Conservation (phyloP, 768 basidiomycete species). For the Coprinopsis cinerea region DNA sequence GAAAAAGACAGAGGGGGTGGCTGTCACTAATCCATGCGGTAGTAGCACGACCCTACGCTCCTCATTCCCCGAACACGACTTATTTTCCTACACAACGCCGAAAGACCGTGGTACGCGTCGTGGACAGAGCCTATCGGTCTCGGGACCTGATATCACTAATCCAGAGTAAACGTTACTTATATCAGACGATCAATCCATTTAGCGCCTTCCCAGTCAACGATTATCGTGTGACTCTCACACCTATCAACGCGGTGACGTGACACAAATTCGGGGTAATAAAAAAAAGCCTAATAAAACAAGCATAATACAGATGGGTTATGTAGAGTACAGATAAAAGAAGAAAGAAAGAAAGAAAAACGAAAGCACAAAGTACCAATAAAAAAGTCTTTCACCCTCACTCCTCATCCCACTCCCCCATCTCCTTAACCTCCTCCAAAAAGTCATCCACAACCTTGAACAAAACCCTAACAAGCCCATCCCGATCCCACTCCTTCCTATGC, state of each 20-base stretch:
- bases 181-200: too few species aligned
- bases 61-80: too few species aligned
- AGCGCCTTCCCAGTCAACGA: too few species aligned
- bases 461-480: conserved; percentile 57
- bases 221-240: too few species aligned
- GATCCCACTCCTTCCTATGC: conserved; percentile 77
- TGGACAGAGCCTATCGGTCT: too few species aligned
- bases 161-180: too few species aligned
- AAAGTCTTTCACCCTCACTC: neutral
- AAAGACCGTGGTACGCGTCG: too few species aligned
- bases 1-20: too few species aligned
- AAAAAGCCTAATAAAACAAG: neutral
- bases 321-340: neutral
- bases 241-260: neutral
- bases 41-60: too few species aligned
- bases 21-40: too few species aligned
- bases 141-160: too few species aligned
- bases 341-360: neutral
- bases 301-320: conserved; percentile 4
- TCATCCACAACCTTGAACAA: conserved; percentile 49
- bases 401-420: conserved; percentile 16
- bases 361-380: neutral
- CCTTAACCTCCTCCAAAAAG: conserved; percentile 63
- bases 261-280: neutral
- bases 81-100: too few species aligned